Percentiles rank a stretch among this genome's conserved stretches.
phyloP scores from a whole-genome alignment of 2,329 filamentous ascomycete species.

The Ceratocystis alfenasii region DNA sequence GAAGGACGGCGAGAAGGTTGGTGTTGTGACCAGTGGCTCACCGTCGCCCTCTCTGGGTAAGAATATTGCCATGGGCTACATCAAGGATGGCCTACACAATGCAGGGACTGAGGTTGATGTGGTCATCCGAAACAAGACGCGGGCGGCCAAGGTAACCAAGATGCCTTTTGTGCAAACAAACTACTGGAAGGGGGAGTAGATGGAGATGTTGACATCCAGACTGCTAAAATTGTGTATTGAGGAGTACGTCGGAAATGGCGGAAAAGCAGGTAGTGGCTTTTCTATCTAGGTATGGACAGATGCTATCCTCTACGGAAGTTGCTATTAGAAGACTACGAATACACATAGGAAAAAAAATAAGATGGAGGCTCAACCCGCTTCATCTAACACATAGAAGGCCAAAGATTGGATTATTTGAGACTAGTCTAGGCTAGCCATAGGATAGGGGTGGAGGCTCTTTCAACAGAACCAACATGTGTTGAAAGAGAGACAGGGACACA shows the following conservation, averaged over 20 bases:
- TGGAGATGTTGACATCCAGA: not conserved
- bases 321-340: not conserved
- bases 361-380: constrained; percentile 9
- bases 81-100: constrained; percentile 72
- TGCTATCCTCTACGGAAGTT: not conserved
- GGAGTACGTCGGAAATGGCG: not conserved
- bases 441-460: not conserved
- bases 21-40: constrained; percentile 75
- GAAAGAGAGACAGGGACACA: not conserved
- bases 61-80: constrained; percentile 94
- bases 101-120: constrained; percentile 69
- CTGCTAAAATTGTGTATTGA: not conserved
- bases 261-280: not conserved
- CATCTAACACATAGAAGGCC: not conserved
- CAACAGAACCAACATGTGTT: not conserved
- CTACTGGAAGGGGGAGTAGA: constrained; percentile 47
- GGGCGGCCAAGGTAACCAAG: constrained; percentile 64
- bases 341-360: not conserved
- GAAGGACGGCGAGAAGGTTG: constrained; percentile 54
- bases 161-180: constrained; percentile 80
- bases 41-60: constrained; percentile 75
- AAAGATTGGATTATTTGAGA: not conserved
- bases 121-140: constrained; percentile 61
- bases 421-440: not conserved
- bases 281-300: not conserved